Evolutionary conservation across 805 yeast species (phyloP), one percentile per base, ranked within the genome.

Genomic region (Teunomyces funiuensis): DNA sequence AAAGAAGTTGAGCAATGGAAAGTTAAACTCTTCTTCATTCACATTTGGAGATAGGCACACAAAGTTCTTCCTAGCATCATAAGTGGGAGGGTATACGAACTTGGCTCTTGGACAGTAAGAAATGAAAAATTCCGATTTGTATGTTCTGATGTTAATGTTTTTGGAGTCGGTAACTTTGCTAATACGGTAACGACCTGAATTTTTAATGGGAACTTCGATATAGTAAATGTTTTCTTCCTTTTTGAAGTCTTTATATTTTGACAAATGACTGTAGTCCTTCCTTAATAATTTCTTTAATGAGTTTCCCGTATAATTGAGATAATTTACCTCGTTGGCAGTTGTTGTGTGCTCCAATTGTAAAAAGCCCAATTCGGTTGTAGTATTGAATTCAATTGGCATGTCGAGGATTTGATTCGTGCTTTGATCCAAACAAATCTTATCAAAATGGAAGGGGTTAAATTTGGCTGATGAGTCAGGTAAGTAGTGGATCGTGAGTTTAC

Each of bases 381-480:
- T 82, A 53, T 93, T 90, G 51, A 88, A 76, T 49, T 82, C 79
- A 10, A 93, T 70, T 5, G 98, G 97, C 45, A 89, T 68, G 25
- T 54, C 53, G 20, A 75, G 46, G 10, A 59, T 53, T 26, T 58
- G 53, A 55, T 37, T 58, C 54, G 45, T 55, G 6, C 43, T 41
- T 10, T 57, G 49, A 13, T 77, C 76, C 33, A 85, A 50, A 65
- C 99, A 93, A 45, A 75, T 76, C 4, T 78, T 71, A 20, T 56
- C 57, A 39, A 77, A 80, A 37, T 73, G 77, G 51, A 80, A 77
- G 2, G 97, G 97, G 49, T 90, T 88, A 52, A 93, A 65, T 53
- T 74, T 71, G 4, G 95, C 96, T 0, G 95, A 83, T 33, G 95
- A 85, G 62, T 91, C 97, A 0, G 99, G 98, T 26, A 93, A 68